Evolutionary conservation across 1,284 basidiomycete genomes (phyloP), one percentile per base, ranked within the genome.

Genomic region (Rhizoctonia solani): DNA sequence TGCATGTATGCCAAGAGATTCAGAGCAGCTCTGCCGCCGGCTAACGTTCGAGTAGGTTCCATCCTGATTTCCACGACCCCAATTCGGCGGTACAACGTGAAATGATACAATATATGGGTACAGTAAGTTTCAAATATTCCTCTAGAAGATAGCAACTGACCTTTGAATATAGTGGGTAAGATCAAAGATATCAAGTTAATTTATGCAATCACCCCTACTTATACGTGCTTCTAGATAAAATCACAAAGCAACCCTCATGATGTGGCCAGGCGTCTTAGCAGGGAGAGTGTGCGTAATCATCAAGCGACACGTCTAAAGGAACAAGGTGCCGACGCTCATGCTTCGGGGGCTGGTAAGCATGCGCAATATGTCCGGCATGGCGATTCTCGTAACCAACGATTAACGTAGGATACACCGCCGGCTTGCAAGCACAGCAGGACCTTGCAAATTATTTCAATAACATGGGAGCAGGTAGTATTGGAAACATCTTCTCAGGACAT

Each of bases 31-130:
- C 29, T 6, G 37, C 37, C 4, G 39, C 67, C 23, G 63, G 23
- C 5, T 67, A 21, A 25, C 47, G 6, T 32, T 16, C 19, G n/a
- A 27, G 34, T 55, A 90, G 88, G 30, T 90, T 95, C 83, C 92
- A 95, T 75, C 93, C 92, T 6, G 89, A 92, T 73, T 95, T 92
- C 80, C 85, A 87, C 74, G 82, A 88, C 74, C 76, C 78, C 13
- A 78, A 81, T 72, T 89, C 89, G 0, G 81, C 84, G 69, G 83
- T 95, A 30, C 93, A 95, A 76, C 80, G 82, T 41, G 85, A 90
- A 73, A 95, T 96, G 92, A 72, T 80, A 39, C 77, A 79, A 27
- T 77, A 77, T 70, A 76, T 82, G 75, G 27, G 44, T 19, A 65
- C 37, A 19, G 59, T 65, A 37, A 52, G 69, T 56, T 29, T 34